Conservation (phyloP, 768 basidiomycete species). For the Lactarius akahatsu region DNA sequence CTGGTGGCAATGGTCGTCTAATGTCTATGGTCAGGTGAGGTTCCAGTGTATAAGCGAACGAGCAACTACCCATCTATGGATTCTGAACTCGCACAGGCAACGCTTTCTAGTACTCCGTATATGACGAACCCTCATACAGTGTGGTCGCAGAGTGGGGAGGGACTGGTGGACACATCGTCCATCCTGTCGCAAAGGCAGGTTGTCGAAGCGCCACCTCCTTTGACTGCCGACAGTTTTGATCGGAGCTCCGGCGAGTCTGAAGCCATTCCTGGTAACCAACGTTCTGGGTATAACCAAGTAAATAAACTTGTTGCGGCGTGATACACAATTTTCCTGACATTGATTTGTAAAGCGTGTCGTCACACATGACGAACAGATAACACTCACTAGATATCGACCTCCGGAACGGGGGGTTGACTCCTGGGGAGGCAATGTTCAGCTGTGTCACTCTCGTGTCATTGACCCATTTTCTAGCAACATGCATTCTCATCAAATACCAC, state of each 20-base stretch:
- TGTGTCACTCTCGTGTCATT: not conserved
- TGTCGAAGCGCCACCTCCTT: not conserved
- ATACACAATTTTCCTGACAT: not conserved
- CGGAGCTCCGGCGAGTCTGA: not conserved
- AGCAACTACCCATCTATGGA: not conserved
- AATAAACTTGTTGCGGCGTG: not conserved
- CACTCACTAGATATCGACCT: not conserved
- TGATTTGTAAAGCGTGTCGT: not conserved
- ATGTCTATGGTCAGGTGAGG: not conserved
- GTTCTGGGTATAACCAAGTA: not conserved
- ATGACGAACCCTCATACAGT: not conserved
- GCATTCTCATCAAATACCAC: not conserved
- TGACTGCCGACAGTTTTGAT: not conserved
- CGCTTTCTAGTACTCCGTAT: not conserved
- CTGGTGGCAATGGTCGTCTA: not conserved
- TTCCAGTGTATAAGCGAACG: not conserved
- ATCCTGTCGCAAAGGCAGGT: not conserved
- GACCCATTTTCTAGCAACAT: not conserved
- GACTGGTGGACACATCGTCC: too few relatives aligned
- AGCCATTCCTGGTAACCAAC: not conserved
- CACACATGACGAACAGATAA: not conserved
- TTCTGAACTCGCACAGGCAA: not conserved
- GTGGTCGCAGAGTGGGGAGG: not conserved
- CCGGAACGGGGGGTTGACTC: not conserved
- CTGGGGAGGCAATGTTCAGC: not conserved